Evolutionary conservation across 2,329 filamentous ascomycete genomes (phyloP).

Genomic region (Phaeosphaeria sp.): DNA sequence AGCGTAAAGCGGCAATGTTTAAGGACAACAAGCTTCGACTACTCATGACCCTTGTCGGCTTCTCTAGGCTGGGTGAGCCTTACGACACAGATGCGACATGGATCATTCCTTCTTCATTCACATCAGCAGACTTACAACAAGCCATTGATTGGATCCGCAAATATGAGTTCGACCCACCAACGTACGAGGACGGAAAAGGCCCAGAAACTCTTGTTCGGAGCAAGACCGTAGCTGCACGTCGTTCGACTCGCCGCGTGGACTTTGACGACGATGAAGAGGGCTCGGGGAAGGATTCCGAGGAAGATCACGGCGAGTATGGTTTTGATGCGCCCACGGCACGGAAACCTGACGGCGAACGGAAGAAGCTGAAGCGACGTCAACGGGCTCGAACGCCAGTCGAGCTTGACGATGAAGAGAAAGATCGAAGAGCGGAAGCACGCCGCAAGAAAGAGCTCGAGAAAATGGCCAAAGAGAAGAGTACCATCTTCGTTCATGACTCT

Average conservation of each 20-base stretch:
- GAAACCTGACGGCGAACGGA: constrained; percentile 62
- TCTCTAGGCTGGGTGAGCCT: constrained; percentile 69
- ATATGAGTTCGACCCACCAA: constrained; percentile 78
- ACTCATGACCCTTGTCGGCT: constrained; percentile 77
- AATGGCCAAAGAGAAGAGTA: constrained; percentile 80
- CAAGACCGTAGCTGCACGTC: constrained; percentile 61
- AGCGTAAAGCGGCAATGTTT: constrained; percentile 77
- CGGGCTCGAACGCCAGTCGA: constrained; percentile 63
- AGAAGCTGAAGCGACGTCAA: constrained; percentile 63
- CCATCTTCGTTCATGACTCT: constrained; percentile 78
- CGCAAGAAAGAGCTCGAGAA: constrained; percentile 78
- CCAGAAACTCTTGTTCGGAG: constrained; percentile 82
- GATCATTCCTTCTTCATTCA: constrained; percentile 73
- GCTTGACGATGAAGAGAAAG: constrained; percentile 66
- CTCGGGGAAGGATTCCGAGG: constrained; percentile 62
- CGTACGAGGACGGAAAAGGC: constrained; percentile 75
- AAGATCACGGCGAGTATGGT: constrained; percentile 68
- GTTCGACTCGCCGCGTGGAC: constrained; percentile 57
- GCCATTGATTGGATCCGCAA: constrained; percentile 76
- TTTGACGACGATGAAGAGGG: constrained; percentile 76
- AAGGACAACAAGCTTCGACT: constrained; percentile 88
- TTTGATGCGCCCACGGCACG: constrained; percentile 69
- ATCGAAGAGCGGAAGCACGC: constrained; percentile 67
- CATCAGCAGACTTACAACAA: constrained; percentile 71
- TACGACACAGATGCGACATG: constrained; percentile 80